Conservation (phyloP, 305 asterid genomes). For the Fraxinus greggii region DNA sequence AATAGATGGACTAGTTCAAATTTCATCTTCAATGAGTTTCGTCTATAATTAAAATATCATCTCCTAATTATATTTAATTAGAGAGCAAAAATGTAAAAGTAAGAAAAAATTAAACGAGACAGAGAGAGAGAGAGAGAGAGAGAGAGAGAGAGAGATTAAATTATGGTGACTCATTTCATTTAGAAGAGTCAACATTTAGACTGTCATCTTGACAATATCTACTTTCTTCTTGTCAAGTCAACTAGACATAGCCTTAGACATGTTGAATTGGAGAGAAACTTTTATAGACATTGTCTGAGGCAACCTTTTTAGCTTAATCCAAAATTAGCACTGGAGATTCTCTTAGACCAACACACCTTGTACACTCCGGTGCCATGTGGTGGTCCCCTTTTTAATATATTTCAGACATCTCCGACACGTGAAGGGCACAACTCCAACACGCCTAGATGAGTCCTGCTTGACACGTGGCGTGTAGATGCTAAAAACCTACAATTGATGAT, state of each 20-base stretch:
- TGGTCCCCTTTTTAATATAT: neutral
- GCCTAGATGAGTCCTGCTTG: neutral
- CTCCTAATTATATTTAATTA: neutral
- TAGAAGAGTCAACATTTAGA: neutral
- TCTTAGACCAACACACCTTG: neutral
- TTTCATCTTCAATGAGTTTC: neutral
- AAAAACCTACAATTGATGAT: neutral
- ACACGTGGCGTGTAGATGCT: neutral
- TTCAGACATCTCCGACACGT: neutral
- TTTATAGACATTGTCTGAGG: neutral
- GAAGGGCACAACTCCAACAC: neutral
- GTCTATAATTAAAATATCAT: neutral
- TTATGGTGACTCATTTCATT: neutral
- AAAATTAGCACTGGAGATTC: neutral
- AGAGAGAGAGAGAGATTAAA: too few relatives aligned
- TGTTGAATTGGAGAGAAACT: neutral
- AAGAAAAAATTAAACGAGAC: too few relatives aligned
- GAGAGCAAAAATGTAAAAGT: neutral
- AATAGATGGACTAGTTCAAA: neutral
- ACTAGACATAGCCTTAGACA: neutral
- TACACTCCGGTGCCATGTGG: neutral
- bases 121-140: too few relatives aligned
- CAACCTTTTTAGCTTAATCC: neutral
- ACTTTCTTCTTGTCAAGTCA: neutral
- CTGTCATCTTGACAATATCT: neutral